phyloP scores from a whole-genome alignment of 164 flowering plant species.

The Stephania cephalantha region DNA sequence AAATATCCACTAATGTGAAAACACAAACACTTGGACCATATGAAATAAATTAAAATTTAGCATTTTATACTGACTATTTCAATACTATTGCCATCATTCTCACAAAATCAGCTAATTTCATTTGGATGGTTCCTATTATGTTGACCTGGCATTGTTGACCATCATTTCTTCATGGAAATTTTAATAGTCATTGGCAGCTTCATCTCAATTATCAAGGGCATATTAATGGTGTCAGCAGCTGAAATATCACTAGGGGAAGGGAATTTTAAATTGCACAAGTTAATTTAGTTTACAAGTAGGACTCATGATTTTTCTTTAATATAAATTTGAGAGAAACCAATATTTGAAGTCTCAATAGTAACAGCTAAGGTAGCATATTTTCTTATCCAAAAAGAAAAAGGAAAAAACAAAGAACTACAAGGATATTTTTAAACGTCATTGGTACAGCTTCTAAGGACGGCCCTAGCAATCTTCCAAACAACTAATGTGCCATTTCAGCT shows the following conservation, averaged over 20 bases:
- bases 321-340: no score
- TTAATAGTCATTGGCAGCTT: not conserved
- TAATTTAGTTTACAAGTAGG: not conserved
- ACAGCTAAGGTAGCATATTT: not conserved
- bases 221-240: not conserved
- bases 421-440: not conserved
- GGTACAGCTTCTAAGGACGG: not conserved
- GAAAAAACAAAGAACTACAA: not conserved
- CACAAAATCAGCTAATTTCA: not conserved
- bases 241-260: not conserved
- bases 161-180: not conserved
- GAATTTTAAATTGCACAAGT: not conserved
- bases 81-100: not conserved
- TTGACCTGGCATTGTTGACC: not conserved
- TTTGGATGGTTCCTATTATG: not conserved
- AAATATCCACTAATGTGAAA: not conserved
- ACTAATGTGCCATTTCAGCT: not conserved
- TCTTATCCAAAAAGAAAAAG: no score
- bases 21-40: not conserved
- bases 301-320: no score
- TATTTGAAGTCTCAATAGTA: not conserved
- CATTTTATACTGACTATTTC: not conserved
- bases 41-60: not conserved
- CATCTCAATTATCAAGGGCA: not conserved
- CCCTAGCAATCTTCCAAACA: not conserved